Percentiles rank a stretch among this genome's conserved stretches.
Conservation (phyloP, 192 early-diverging fungal species). For the Coemansia sp. region DNA sequence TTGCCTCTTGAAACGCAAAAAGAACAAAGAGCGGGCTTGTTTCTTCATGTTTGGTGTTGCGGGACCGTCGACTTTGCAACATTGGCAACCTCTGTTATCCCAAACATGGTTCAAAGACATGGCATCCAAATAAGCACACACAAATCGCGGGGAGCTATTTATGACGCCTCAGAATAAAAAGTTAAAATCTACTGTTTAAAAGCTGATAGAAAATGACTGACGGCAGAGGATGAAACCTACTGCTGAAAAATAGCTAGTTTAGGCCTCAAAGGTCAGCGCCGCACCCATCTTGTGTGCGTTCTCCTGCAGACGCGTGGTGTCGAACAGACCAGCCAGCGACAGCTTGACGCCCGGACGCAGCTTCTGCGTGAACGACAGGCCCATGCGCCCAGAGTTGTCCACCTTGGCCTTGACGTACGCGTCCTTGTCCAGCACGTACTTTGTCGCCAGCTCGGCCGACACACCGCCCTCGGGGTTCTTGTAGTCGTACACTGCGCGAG, state of each 20-base stretch:
- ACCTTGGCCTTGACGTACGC: slow-evolving; percentile 91
- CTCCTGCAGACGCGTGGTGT: slow-evolving; percentile 90
- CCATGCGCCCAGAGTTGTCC: slow-evolving; percentile 80
- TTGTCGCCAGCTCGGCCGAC: slow-evolving; percentile 90
- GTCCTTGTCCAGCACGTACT: slow-evolving; percentile 84
- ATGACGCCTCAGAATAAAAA: not conserved
- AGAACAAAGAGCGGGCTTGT: no score
- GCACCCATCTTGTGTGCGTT: slow-evolving; percentile 95
- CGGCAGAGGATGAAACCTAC: not conserved
- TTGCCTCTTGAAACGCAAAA: no score
- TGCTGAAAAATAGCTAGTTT: slow-evolving; percentile 40
- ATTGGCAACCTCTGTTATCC: not conserved
- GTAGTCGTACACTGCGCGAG: slow-evolving; percentile 88
- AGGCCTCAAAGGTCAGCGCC: slow-evolving; percentile 86
- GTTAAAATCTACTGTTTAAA: not conserved
- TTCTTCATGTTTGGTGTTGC: not conserved
- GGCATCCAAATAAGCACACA: slow-evolving; percentile 7
- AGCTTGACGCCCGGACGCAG: slow-evolving; percentile 95
- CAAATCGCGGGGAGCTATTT: no score
- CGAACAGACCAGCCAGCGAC: slow-evolving; percentile 86
- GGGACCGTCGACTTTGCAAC: no score
- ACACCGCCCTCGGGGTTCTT: slow-evolving; percentile 71
- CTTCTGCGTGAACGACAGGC: slow-evolving; percentile 90
- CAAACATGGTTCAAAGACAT: slow-evolving; percentile 6
- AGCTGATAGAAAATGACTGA: not conserved